Conservation (phyloP, 1,284 basidiomycete genomes). For the Microbotryum scabiosae region DNA sequence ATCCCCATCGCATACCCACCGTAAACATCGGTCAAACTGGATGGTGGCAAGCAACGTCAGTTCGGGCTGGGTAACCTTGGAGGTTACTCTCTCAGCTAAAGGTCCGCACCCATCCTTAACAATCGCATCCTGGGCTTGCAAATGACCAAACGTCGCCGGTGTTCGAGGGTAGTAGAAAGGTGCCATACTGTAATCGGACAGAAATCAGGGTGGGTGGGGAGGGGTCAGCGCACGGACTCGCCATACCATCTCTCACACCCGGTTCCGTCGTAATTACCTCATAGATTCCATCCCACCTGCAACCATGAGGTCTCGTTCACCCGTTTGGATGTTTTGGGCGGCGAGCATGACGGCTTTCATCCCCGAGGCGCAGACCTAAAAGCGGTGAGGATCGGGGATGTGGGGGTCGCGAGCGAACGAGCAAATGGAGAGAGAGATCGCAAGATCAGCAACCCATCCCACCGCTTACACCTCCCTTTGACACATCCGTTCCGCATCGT, state of each 20-base stretch:
- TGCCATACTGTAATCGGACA: conserved; percentile 43
- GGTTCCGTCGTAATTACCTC: conserved; percentile 19
- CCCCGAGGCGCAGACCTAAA: conserved; percentile 40
- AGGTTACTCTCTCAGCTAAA: conserved; percentile 57
- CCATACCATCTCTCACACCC: no score
- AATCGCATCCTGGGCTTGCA: conserved; percentile 36
- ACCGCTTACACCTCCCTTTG: no score
- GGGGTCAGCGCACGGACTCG: no score
- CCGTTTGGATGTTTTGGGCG: conserved; percentile 40
- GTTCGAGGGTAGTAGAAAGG: neutral
- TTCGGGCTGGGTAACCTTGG: neutral
- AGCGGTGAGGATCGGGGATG: neutral
- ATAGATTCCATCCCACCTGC: conserved; percentile 45
- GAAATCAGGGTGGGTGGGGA: no score
- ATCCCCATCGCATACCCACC: conserved; percentile 60
- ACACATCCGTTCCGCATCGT: no score
- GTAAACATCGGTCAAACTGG: conserved; percentile 32
- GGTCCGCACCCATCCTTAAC: conserved; percentile 44
- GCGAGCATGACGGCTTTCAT: conserved; percentile 42
- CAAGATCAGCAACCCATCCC: no score
- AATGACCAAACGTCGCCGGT: conserved; percentile 36
- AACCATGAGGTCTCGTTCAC: conserved; percentile 39
- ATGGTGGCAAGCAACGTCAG: no score
- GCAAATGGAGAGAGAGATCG: neutral
- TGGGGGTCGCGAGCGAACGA: neutral